Percentiles rank a stretch among this genome's conserved stretches.
Evolutionary conservation across 2,329 filamentous ascomycete species (phyloP).

Genomic region (Botrytis medusae): DNA sequence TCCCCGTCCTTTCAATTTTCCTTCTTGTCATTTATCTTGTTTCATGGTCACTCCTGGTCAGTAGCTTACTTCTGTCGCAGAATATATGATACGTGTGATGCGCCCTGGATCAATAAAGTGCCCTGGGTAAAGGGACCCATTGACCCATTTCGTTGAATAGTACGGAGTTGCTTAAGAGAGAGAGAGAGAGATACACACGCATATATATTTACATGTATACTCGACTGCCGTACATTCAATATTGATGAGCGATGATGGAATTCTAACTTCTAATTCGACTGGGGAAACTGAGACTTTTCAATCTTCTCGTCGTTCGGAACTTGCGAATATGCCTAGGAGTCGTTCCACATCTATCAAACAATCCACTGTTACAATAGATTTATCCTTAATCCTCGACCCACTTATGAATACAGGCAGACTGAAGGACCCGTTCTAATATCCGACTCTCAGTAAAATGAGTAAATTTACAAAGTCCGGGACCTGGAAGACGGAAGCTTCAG

Average conservation of each 20-base stretch:
- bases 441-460: conserved; percentile 32
- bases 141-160: conserved; percentile 6
- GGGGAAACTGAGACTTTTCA: conserved; percentile 4
- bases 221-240: neutral
- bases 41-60: conserved; percentile 35
- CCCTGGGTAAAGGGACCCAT: conserved; percentile 25
- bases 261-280: neutral
- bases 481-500: conserved; percentile 30
- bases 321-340: conserved; percentile 26
- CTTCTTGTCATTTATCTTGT: conserved; percentile 30
- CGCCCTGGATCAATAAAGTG: conserved; percentile 30
- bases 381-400: conserved; percentile 27
- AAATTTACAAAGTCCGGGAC: conserved; percentile 32
- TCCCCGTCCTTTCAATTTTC: conserved; percentile 26
- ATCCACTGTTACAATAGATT: conserved; percentile 18
- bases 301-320: conserved; percentile 10
- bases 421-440: neutral
- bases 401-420: conserved; percentile 19
- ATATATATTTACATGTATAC: conserved; percentile 5
- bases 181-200: neutral
- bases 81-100: conserved; percentile 39
- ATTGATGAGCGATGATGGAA: neutral
- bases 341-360: conserved; percentile 2
- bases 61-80: conserved; percentile 34
- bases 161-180: conserved; percentile 8